These are phyloP conservation scores for Thalassiosira hispida DNA, from an alignment of 352 stramenopile genomes.

Conservation along the genomic window DNA sequence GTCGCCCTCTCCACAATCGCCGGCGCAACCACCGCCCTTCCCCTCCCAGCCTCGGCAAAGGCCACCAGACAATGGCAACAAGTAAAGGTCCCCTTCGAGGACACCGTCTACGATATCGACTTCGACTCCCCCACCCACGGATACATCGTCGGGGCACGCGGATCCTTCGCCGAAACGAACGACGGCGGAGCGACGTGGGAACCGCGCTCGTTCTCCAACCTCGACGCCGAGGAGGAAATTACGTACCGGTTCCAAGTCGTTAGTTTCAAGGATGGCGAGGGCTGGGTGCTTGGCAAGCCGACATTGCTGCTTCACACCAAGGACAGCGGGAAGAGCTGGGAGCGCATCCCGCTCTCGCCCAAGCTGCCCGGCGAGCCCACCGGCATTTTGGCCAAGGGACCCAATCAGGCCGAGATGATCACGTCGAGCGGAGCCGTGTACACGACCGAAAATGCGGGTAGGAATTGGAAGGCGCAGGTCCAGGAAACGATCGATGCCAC, in stretches of 20 bases:
- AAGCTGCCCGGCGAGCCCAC: slow-evolving; percentile 88
- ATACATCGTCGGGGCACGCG: slow-evolving; percentile 87
- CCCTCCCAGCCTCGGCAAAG: slow-evolving; percentile 54
- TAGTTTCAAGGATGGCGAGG: slow-evolving; percentile 86
- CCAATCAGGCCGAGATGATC: slow-evolving; percentile 88
- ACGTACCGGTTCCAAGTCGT: slow-evolving; percentile 85
- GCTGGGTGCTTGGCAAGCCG: slow-evolving; percentile 88
- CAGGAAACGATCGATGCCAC: slow-evolving; percentile 91
- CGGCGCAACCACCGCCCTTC: slow-evolving; percentile 8
- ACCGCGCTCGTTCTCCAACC: slow-evolving; percentile 86
- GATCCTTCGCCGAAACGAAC: slow-evolving; percentile 88
- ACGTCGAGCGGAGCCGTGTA: slow-evolving; percentile 87
- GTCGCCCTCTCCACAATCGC: slow-evolving; percentile 38
- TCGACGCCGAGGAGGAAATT: slow-evolving; percentile 89
- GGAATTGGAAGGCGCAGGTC: slow-evolving; percentile 90
- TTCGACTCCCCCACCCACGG: slow-evolving; percentile 87
- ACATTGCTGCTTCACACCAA: slow-evolving; percentile 88
- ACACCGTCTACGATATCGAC: slow-evolving; percentile 89
- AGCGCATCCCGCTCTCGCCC: slow-evolving; percentile 87
- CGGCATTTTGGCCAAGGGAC: slow-evolving; percentile 83
- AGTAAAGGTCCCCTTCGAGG: slow-evolving; percentile 82
- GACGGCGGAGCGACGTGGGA: slow-evolving; percentile 87
- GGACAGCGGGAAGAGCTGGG: slow-evolving; percentile 87
- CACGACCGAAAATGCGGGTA: slow-evolving; percentile 87
- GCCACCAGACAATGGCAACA: slow-evolving; percentile 76